Base-by-base conservation (phyloP, 177 flowering plant genomes). In the Vitis hybrid region DNA sequence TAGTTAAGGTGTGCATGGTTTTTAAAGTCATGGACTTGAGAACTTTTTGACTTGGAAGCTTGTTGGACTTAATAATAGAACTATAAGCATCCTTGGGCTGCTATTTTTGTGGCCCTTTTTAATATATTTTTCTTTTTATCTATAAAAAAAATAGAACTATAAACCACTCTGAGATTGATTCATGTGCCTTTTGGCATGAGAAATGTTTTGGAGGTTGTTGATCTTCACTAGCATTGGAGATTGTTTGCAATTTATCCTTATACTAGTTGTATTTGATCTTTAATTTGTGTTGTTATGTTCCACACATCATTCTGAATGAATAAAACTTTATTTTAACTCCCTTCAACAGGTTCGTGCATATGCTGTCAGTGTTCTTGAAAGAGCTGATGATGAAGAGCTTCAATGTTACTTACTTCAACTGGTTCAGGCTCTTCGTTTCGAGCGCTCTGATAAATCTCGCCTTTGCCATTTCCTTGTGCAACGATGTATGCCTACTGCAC, bases 341-440 rank as follows among this genome's bases (percentile, higher is more conserved):
- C 52, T 12, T 61, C 50, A 21, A 65, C 86, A 96, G 99, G 99
- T 96, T 70, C 98, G 99, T 75, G 99, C 98, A 77, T 94, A 96
- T 91, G 99, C 99, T 76, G 99, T 96, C 48, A 91, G 93, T 80
- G 96, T 96, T 74, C 99, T 96, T 82, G 97, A 94, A 82, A 88
- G 97, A 85, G 99, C 99, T 72, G 99, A 90, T 80, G 98, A 96
- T 88, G 99, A 96, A 74, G 99, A 96, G 81, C 92, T 96, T 54
- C 95, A 92, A 58, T 96, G 99, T 71, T 96, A 96, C 78, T 76
- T 96, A 69, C 97, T 96, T 75, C 99, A 96, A 73, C 77, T 96
- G 79, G 99, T 96, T 66, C 99, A 96, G 80, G 99, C 98, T 71
- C 97, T 96, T 82, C 89, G 99, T 27, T 96, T 96, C 76, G 99